Evolutionary conservation across 306 rosid genomes (phyloP).

Genomic region (Vicia villosa): DNA sequence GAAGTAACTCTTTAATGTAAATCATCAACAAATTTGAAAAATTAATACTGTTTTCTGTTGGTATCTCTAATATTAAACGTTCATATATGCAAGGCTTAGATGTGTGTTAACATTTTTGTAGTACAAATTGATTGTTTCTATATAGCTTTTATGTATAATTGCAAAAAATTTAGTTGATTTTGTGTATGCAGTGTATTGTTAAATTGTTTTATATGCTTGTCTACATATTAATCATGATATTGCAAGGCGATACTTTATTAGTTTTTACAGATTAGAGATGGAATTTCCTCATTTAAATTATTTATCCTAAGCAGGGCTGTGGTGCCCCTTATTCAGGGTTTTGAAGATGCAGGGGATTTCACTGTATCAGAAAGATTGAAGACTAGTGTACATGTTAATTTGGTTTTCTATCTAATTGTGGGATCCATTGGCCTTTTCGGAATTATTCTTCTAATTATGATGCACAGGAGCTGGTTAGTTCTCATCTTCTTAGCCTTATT

Average conservation of each 20-base stretch:
- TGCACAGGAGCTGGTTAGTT: constrained; percentile 70
- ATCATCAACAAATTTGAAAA: neutral
- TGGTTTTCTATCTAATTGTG: constrained; percentile 78
- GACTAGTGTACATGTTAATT: constrained; percentile 85
- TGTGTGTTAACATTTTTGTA: constrained; percentile 6
- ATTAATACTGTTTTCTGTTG: neutral
- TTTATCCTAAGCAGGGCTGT: constrained; percentile 89
- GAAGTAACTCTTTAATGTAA: too few relatives aligned
- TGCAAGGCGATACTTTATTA: constrained; percentile 20
- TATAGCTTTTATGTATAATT: constrained; percentile 1
- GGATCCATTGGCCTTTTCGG: constrained; percentile 83
- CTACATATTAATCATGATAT: constrained; percentile 21
- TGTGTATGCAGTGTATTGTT: constrained; percentile 11
- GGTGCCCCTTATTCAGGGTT: constrained; percentile 99
- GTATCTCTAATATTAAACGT: neutral
- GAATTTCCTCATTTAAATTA: constrained; percentile 53
- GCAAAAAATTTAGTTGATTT: constrained; percentile 8
- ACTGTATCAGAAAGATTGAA: constrained; percentile 82
- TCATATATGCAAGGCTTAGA: neutral
- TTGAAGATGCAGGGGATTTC: constrained; percentile 99
- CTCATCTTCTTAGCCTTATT: constrained; percentile 31
- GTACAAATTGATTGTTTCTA: neutral
- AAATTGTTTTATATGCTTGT: constrained; percentile 22
- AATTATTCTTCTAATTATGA: constrained; percentile 66
- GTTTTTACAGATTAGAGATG: constrained; percentile 30